Base-by-base conservation (phyloP, 208 protist genomes). In the Angomonas ambiguus region DNA sequence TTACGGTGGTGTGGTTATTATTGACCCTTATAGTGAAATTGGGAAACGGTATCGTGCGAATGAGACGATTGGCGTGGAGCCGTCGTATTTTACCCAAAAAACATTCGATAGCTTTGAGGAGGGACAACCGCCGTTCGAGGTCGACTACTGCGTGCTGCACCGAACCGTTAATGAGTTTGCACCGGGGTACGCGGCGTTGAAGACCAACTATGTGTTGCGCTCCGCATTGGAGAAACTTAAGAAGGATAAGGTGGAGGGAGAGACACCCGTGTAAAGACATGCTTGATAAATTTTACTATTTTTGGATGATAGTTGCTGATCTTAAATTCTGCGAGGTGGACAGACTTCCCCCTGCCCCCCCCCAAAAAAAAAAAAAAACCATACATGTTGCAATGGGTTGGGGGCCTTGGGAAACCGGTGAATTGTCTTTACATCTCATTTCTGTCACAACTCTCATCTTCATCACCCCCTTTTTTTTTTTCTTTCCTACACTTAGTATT, bases 1-100 rank as follows among this genome's bases (percentile, higher is more conserved):
- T 95, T 75, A 90, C 87, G 30, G 80, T 95, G n/a, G n/a, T 57
- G 90, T 93, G 71, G 83, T 92, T 31, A 88, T 95, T 57, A 49
- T 93, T 56, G 87, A 91, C 64, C 85, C 87, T 5, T 74, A 93
- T 13, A 93, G 87, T 71, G 74, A 73, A 6, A 77, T 93, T 2
- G 87, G 85, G 20, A 83, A 83, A 63, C 68, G 71, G 1, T 95
- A 91, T 75, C 71, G 87, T 61, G 35, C 38, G 0, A 77, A 72
- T 34, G 13, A 83, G 28, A 64, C 60, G 25, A 92, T 95, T 72
- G 86, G 86, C 10, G 85, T 93, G 22, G 85, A 93, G 72, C 82
- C 86, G n/a, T 83, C 85, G 65, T 75, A 85, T 71, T 92, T 82
- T 59, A 64, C 74, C 0, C 5, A 56, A 24, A 56, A 56, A 24